A percentile compares a stretch with the other conserved stretches of the same genome.
Evolutionary conservation across 352 stramenopile genomes (phyloP).

Genomic region (Phytophthora podocarpi): DNA sequence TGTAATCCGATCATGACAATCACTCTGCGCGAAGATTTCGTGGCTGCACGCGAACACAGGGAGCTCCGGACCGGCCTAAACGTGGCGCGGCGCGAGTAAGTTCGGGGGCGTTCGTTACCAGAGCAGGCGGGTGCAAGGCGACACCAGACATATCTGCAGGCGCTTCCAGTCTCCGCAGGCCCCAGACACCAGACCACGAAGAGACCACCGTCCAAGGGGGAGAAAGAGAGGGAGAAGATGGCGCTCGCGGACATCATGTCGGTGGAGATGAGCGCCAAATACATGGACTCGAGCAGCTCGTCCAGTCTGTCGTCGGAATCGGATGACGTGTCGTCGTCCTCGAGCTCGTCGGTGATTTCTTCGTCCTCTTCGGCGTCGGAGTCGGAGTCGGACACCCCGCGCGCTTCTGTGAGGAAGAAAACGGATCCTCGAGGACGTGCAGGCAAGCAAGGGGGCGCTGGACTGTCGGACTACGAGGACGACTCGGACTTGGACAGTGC

Average conservation of each 20-base stretch:
- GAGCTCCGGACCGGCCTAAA: constrained; percentile 31
- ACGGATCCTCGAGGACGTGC: not conserved
- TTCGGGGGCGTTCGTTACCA: constrained; percentile 27
- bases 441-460: constrained; percentile 3
- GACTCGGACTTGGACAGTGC: constrained; percentile 41
- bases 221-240: constrained; percentile 41
- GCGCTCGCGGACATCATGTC: constrained; percentile 77
- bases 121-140: not conserved
- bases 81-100: constrained; percentile 27
- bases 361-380: constrained; percentile 46
- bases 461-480: constrained; percentile 32
- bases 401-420: constrained; percentile 33
- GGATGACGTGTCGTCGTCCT: constrained; percentile 52
- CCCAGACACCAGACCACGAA: not conserved
- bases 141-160: not conserved
- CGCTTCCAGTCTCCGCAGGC: not conserved
- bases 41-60: constrained; percentile 40
- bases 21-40: constrained; percentile 45
- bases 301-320: constrained; percentile 80
- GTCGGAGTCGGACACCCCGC: constrained; percentile 36
- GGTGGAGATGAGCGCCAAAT: constrained; percentile 75
- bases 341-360: constrained; percentile 45
- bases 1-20: constrained; percentile 40
- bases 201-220: not conserved
- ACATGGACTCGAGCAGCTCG: constrained; percentile 80